A percentile compares a stretch with the other conserved stretches of the same genome.
phyloP scores from a whole-genome alignment of 257 asterid genomes.

The Prunella vulgaris region DNA sequence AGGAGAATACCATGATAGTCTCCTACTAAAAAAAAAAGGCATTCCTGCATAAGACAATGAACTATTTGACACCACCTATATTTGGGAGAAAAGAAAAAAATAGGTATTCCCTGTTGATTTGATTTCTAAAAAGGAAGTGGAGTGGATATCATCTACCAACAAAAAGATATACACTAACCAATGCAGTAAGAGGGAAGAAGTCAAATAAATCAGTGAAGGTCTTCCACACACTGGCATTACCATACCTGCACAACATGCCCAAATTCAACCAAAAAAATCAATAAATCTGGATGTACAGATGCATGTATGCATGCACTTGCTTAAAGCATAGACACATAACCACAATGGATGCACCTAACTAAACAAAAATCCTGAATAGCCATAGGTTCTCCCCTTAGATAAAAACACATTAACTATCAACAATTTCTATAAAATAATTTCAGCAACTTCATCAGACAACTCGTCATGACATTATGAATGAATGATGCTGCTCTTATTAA shows the following conservation, averaged over 20 bases:
- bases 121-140: neutral
- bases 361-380: neutral
- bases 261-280: neutral
- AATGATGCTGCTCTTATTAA: neutral
- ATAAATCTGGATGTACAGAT: neutral
- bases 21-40: neutral
- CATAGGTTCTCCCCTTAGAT: neutral
- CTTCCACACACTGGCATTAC: constrained; percentile 81
- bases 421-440: neutral
- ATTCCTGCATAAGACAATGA: neutral
- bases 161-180: constrained; percentile 44
- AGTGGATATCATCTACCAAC: neutral
- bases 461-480: neutral
- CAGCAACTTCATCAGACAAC: neutral
- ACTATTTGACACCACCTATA: neutral
- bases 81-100: too few relatives aligned
- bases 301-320: neutral
- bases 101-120: neutral
- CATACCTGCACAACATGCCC: constrained; percentile 46
- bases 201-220: constrained; percentile 73
- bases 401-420: neutral
- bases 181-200: constrained; percentile 74
- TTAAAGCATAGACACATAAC: neutral
- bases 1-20: neutral
- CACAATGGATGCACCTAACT: neutral